Evolutionary conservation across 139 green algal species (phyloP), one percentile per base, ranked within the genome.

Genomic region (Picochlorum sp.): DNA sequence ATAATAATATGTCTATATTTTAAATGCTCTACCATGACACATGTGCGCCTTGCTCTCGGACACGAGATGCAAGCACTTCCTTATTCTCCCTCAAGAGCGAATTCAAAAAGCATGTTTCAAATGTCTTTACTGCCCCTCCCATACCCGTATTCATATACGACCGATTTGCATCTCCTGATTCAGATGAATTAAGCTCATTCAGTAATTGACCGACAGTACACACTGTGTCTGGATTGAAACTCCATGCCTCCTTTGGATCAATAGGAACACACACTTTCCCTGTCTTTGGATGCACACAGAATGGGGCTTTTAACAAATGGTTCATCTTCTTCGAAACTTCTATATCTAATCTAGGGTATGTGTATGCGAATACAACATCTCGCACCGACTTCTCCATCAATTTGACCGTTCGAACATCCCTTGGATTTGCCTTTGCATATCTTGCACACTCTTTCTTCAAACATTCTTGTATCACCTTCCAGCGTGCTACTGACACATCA

Each of bases 261-360:
- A 99, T 89, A 14, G 94, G 94, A 51, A 99, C 88, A 65, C 94
- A 99, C 60, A 99, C 86, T 66, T 88, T 91, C 59, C 93, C 91
- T 4, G 94, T 99, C 79, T 99, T 98, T 24, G 94, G 94, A 75
- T 99, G 94, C 50, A 99, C 85, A 62, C 94, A 99, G 75, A 99
- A 98, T 11, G 94, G 94, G 3, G 92, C 88, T 81, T 99, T 99
- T 51, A 99, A 86, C 78, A 99, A 73, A 67, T 99, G 94, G 78
- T 99, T 99, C 86, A 95, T 98, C 80, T 98, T 96, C 71, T 95
- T 97, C 4, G 94, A 97, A 21, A 99, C 94, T 78, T 98, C 92
- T 62, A 95, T 72, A 75, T 99, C 94, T 45, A 99, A 84, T 10
- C 93, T 82, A 4, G 94, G 94, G 79, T 98, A 99, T 18, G 79